phyloP scores from a whole-genome alignment of 169 alveolate genomes.

The Amoebophrya sp. region DNA sequence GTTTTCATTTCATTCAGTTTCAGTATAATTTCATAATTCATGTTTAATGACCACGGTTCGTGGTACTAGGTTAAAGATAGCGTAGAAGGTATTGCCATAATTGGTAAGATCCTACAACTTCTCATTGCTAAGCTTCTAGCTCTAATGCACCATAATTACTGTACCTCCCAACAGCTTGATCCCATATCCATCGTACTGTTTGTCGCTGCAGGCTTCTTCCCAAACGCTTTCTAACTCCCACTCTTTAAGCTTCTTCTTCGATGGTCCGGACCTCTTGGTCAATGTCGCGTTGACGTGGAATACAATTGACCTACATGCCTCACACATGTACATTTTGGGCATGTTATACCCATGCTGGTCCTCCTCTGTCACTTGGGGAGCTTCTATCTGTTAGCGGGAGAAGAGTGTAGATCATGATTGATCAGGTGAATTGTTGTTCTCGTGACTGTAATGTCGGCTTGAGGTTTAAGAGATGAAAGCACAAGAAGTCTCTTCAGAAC shows the following conservation, averaged over 20 bases:
- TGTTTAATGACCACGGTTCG: not conserved
- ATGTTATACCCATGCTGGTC: conserved; percentile 20
- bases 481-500: no score
- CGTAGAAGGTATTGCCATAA: no score
- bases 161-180: not conserved
- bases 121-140: no score
- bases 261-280: no score
- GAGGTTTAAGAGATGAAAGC: no score
- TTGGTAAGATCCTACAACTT: no score
- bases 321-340: conserved; percentile 7
- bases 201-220: not conserved
- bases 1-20: not conserved
- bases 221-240: not conserved
- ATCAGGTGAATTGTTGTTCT: no score
- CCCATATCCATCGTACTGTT: not conserved
- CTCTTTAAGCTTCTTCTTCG: not conserved
- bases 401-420: no score
- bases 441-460: no score
- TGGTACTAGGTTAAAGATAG: no score
- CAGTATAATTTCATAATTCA: not conserved
- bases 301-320: not conserved
- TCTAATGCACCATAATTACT: no score
- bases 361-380: conserved; percentile 17
- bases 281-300: conserved; percentile 7
- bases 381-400: not conserved